Evolutionary conservation across 441 rosid genomes (phyloP).

Genomic region (Populus hybrid): DNA sequence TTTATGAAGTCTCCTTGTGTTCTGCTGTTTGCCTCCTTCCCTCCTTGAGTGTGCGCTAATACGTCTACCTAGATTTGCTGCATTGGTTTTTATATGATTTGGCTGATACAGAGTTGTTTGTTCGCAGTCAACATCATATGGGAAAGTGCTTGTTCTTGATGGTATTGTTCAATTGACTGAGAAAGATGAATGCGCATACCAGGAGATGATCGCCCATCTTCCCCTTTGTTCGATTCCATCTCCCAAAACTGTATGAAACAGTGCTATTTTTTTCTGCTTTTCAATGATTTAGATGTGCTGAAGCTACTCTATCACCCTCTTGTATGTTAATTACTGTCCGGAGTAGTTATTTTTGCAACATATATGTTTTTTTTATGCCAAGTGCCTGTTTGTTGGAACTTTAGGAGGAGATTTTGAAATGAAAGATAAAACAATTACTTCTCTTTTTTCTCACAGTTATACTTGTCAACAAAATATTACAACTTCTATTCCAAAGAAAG

Average conservation of each 20-base stretch:
- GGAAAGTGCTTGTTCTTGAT: conserved; percentile 97
- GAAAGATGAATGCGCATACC: conserved; percentile 30
- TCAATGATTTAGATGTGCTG: background rate
- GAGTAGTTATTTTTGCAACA: too few species aligned
- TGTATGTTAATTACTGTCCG: background rate
- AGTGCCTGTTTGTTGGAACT: too few species aligned
- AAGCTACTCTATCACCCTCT: background rate
- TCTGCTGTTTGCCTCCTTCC: background rate
- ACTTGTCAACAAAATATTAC: too few species aligned
- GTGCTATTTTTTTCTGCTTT: background rate
- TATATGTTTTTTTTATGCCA: too few species aligned
- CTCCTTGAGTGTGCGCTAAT: background rate
- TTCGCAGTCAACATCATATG: conserved; percentile 78
- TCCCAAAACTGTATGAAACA: conserved; percentile 64
- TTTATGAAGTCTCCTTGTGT: background rate
- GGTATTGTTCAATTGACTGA: conserved; percentile 94
- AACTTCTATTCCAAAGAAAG: too few species aligned
- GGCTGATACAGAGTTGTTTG: conserved; percentile 5
- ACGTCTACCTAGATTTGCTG: background rate
- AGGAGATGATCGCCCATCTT: conserved; percentile 98
- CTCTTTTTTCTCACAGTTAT: too few species aligned
- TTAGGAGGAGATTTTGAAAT: too few species aligned
- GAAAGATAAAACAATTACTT: too few species aligned
- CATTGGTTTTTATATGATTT: background rate
- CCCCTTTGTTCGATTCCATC: conserved; percentile 88